Percentiles rank a stretch among this genome's conserved stretches.
Conservation (phyloP, 495 filamentous ascomycete genomes). For the Immersiella caudata region DNA sequence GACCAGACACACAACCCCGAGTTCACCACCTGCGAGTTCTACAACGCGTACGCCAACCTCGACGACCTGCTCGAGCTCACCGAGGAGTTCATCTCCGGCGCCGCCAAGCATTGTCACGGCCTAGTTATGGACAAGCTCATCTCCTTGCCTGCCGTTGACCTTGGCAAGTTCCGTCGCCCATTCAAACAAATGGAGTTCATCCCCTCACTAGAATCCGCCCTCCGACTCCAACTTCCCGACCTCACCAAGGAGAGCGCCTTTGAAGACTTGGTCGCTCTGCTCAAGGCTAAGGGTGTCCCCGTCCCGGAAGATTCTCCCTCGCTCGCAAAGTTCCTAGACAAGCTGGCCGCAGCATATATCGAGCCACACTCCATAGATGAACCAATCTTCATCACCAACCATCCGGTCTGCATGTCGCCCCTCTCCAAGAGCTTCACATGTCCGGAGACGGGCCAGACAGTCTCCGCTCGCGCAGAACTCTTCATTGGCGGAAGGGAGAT, state of each 20-base stretch:
- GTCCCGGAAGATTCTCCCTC: conserved; percentile 54
- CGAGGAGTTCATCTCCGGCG: conserved; percentile 64
- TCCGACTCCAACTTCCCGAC: conserved; percentile 65
- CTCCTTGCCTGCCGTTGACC: conserved; percentile 54
- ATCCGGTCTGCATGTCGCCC: conserved; percentile 88
- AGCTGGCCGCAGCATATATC: conserved; percentile 73
- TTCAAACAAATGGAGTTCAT: conserved; percentile 81
- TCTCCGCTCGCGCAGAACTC: conserved; percentile 82
- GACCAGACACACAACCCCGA: conserved; percentile 98
- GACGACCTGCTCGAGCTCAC: conserved; percentile 75
- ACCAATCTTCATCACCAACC: conserved; percentile 90
- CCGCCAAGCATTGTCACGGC: conserved; percentile 54
- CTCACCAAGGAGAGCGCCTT: conserved; percentile 46
- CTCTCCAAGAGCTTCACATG: conserved; percentile 82
- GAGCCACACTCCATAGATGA: conserved; percentile 64
- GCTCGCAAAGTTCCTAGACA: conserved; percentile 82
- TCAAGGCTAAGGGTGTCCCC: conserved; percentile 50
- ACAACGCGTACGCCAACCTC: conserved; percentile 79
- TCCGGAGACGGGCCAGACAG: conserved; percentile 61
- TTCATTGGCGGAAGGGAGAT: conserved; percentile 80
- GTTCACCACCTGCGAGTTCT: conserved; percentile 97
- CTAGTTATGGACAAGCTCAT: conserved; percentile 52
- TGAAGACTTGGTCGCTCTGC: conserved; percentile 57
- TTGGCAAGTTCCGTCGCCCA: conserved; percentile 40
- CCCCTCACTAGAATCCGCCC: conserved; percentile 67